Conservation (phyloP, 257 asterid species). For the Leptodermis oblonga region DNA sequence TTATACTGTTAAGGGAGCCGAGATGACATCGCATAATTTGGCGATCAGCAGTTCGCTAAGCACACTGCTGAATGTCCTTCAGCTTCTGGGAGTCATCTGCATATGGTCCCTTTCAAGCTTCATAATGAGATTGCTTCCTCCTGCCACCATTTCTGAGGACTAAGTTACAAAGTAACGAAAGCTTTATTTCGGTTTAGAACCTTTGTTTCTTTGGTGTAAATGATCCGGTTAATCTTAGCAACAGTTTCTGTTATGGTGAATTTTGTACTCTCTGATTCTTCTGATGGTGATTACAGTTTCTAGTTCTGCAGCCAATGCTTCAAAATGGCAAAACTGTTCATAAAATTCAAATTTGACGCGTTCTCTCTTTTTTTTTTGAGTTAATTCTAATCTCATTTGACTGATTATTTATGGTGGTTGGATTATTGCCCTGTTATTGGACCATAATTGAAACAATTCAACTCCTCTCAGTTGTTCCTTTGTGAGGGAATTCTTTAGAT, state of each 20-base stretch:
- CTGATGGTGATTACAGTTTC: not conserved
- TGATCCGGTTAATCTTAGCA: not conserved
- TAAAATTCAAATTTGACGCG: not conserved
- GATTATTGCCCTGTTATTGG: not conserved
- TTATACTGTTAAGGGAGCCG: slow-evolving; percentile 89
- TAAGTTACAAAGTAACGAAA: not conserved
- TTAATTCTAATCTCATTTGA: not conserved
- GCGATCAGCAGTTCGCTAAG: slow-evolving; percentile 76
- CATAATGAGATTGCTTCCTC: slow-evolving; percentile 66
- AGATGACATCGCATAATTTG: slow-evolving; percentile 83
- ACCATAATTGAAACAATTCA: not conserved
- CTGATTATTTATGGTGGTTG: not conserved
- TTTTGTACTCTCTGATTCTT: not conserved
- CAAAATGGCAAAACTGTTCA: not conserved
- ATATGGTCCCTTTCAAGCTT: slow-evolving; percentile 96
- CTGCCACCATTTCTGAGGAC: slow-evolving; percentile 32
- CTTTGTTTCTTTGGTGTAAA: not conserved
- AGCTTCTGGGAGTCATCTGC: slow-evolving; percentile 78
- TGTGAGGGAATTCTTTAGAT: slow-evolving; percentile 4
- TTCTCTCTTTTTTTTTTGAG: not conserved
- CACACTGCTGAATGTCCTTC: slow-evolving; percentile 75
- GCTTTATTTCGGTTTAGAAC: not conserved
- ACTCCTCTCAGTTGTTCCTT: slow-evolving; percentile 8
- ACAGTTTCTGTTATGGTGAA: not conserved
- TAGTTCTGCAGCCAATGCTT: not conserved